phyloP scores from a whole-genome alignment of 2,329 filamentous ascomycete genomes.

The Paecilomyces variotii region DNA sequence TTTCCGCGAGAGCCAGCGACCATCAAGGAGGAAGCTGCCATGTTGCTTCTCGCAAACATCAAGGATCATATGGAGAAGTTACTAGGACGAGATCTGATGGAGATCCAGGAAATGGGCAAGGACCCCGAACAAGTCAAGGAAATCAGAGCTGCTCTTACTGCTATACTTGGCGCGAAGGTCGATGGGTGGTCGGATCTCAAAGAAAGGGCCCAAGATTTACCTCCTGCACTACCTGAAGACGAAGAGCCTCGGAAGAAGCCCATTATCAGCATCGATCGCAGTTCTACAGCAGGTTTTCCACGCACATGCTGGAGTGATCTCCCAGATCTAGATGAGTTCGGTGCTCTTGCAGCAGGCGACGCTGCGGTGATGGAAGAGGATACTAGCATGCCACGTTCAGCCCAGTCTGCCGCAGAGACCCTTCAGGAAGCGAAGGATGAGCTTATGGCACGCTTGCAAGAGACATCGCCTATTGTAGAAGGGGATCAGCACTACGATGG shows the following conservation, averaged over 20 bases:
- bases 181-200: constrained; percentile 38
- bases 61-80: constrained; percentile 43
- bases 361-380: constrained; percentile 38
- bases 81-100: constrained; percentile 34
- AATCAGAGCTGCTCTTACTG: constrained; percentile 35
- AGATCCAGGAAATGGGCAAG: constrained; percentile 39
- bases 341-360: constrained; percentile 27
- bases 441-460: constrained; percentile 42
- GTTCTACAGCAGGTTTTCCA: constrained; percentile 30
- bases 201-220: constrained; percentile 28
- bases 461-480: constrained; percentile 33
- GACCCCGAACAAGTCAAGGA: constrained; percentile 38
- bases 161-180: constrained; percentile 37
- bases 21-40: constrained; percentile 40
- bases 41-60: constrained; percentile 40
- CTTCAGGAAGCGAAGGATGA: constrained; percentile 46
- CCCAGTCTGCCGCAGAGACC: constrained; percentile 41
- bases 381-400: constrained; percentile 38
- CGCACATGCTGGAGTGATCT: constrained; percentile 37
- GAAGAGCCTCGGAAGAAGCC: constrained; percentile 31
- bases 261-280: constrained; percentile 35
- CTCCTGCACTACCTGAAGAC: constrained; percentile 27
- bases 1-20: constrained; percentile 36
- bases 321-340: constrained; percentile 36
- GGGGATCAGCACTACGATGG: constrained; percentile 35